phyloP scores from a whole-genome alignment of 2,329 filamentous ascomycete genomes.

The Emmonsia crescens region DNA sequence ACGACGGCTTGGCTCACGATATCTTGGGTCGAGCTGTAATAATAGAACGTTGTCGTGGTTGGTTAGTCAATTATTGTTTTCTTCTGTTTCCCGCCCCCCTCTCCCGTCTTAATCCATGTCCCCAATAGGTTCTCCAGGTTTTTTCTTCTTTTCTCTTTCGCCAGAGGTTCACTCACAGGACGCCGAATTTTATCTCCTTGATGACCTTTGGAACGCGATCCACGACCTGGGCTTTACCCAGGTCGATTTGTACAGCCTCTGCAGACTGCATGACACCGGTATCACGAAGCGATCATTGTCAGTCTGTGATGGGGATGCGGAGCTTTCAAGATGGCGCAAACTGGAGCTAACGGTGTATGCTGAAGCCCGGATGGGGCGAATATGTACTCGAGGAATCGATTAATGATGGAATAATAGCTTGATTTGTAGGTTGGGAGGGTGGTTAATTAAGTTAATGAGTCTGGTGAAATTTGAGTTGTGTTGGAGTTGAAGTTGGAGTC shows the following conservation, averaged over 20 bases:
- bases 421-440: background rate
- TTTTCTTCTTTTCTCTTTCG: background rate
- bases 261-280: constrained; percentile 29
- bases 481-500: background rate
- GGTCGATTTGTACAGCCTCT: constrained; percentile 37
- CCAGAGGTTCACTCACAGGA: constrained; percentile 50
- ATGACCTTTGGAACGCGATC: constrained; percentile 86
- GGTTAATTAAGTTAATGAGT: background rate
- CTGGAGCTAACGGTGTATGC: background rate
- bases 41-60: constrained; percentile 5
- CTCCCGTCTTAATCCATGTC: background rate
- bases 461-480: background rate
- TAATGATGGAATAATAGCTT: background rate
- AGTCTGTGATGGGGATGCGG: background rate
- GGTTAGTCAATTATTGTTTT: background rate
- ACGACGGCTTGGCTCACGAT: constrained; percentile 92
- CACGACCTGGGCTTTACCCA: constrained; percentile 73
- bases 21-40: constrained; percentile 68
- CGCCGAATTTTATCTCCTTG: constrained; percentile 86
- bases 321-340: background rate
- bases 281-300: constrained; percentile 30
- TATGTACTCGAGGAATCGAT: background rate
- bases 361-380: background rate
- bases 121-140: too few relatives aligned
- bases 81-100: background rate